phyloP scores from a whole-genome alignment of 108 stramenopile genomes.

The Skeletonema costatum region DNA sequence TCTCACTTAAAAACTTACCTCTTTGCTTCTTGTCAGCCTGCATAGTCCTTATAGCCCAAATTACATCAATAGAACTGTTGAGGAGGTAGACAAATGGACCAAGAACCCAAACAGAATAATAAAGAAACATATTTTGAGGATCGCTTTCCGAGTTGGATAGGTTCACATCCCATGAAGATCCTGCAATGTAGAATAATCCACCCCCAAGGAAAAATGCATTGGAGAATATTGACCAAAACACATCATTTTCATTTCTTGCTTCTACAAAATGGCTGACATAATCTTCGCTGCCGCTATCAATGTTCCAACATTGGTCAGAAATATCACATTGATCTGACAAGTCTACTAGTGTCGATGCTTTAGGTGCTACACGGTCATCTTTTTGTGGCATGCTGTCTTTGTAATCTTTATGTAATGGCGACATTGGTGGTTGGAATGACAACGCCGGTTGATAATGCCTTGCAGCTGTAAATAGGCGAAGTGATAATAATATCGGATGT shows the following conservation, averaged over 20 bases:
- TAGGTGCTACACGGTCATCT: not conserved
- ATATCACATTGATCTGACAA: not conserved
- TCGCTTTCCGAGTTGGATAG: conserved; percentile 1
- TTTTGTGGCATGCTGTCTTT: not conserved
- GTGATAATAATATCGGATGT: not conserved
- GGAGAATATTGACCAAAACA: conserved; percentile 28
- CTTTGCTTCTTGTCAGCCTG: conserved; percentile 4
- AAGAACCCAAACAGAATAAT: conserved; percentile 33
- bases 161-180: conserved; percentile 24
- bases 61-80: conserved; percentile 35
- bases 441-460: not conserved
- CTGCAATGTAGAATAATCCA: conserved; percentile 32
- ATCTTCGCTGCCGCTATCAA: not conserved
- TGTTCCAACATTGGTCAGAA: not conserved
- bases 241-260: conserved; percentile 6
- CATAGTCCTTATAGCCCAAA: conserved; percentile 26
- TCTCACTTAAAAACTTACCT: conserved; percentile 2
- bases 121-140: conserved; percentile 9
- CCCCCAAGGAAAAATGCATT: conserved; percentile 37
- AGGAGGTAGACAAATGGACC: conserved; percentile 37
- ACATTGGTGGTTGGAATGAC: not conserved
- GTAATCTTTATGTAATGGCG: not conserved
- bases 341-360: not conserved
- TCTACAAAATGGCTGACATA: not conserved
- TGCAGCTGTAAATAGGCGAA: not conserved